A percentile compares a stretch with the other conserved stretches of the same genome.
These are phyloP conservation scores for Obba rivulosa DNA, from an alignment of 768 basidiomycete genomes.

Conservation along the genomic window DNA sequence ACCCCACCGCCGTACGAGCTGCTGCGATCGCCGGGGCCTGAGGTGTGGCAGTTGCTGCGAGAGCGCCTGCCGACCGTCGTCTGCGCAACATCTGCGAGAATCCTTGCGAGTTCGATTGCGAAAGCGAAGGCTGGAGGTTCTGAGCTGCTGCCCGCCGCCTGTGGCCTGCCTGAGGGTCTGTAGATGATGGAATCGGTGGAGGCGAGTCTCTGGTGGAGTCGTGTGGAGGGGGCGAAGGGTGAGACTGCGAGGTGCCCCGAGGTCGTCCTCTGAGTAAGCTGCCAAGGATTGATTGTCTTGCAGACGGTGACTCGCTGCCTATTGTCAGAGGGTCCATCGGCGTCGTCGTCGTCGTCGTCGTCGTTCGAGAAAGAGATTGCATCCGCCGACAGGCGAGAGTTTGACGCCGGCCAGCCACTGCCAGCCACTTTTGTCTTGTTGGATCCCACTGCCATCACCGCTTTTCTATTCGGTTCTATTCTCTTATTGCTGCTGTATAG, in stretches of 20 bases:
- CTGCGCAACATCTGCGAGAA: constrained; percentile 62
- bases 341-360: constrained; percentile 5
- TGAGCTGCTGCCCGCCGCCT: constrained; percentile 37
- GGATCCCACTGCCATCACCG: no score
- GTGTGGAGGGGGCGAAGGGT: constrained; percentile 34
- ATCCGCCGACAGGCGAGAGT: no score
- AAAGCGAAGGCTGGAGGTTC: constrained; percentile 31
- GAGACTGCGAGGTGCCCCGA: constrained; percentile 61
- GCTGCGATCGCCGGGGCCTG: constrained; percentile 23
- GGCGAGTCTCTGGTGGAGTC: constrained; percentile 36
- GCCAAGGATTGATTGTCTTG: constrained; percentile 64
- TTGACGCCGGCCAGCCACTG: no score
- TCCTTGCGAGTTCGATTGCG: constrained; percentile 31
- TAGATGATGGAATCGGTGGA: constrained; percentile 36
- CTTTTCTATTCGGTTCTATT: no score
- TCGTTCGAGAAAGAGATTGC: neutral
- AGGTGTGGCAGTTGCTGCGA: constrained; percentile 27
- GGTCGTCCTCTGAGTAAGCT: constrained; percentile 68
- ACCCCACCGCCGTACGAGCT: constrained; percentile 16
- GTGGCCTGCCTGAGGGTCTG: constrained; percentile 27
- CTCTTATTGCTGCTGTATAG: no score
- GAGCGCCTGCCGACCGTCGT: constrained; percentile 58
- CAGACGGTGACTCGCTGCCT: constrained; percentile 26
- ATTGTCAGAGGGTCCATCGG: constrained; percentile 25
- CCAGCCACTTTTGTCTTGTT: no score